Percentiles rank a stretch among this genome's conserved stretches.
Evolutionary conservation across 495 filamentous ascomycete species (phyloP).

Genomic region (Cercophora samala): DNA sequence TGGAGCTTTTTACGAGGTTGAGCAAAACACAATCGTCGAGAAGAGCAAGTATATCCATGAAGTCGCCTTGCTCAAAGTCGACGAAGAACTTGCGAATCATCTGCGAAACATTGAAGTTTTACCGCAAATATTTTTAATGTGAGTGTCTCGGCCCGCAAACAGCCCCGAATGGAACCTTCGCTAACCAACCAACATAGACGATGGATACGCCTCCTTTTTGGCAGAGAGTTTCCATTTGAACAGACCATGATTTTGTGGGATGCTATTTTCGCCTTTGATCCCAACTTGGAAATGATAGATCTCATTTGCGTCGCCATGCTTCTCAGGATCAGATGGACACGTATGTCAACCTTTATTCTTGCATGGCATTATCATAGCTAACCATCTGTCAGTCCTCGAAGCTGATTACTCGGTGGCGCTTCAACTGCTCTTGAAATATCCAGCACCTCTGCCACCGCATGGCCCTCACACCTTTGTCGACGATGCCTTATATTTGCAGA

Average conservation of each 20-base stretch:
- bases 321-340: slow-evolving; percentile 83
- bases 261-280: slow-evolving; percentile 81
- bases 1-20: slow-evolving; percentile 78
- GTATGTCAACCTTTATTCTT: slow-evolving; percentile 49
- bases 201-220: slow-evolving; percentile 92
- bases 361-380: slow-evolving; percentile 11
- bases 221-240: slow-evolving; percentile 87
- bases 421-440: slow-evolving; percentile 78
- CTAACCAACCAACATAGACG: slow-evolving; percentile 53
- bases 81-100: slow-evolving; percentile 78
- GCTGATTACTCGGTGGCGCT: slow-evolving; percentile 83
- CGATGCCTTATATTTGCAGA: slow-evolving; percentile 81
- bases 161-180: too few relatives aligned
- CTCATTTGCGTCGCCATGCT: slow-evolving; percentile 92
- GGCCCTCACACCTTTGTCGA: slow-evolving; percentile 74
- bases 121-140: slow-evolving; percentile 97
- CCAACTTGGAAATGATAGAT: slow-evolving; percentile 77
- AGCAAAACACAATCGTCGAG: slow-evolving; percentile 72
- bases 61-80: slow-evolving; percentile 68
- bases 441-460: slow-evolving; percentile 58
- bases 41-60: slow-evolving; percentile 84
- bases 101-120: slow-evolving; percentile 81
- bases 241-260: slow-evolving; percentile 87
- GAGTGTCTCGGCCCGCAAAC: too few relatives aligned
- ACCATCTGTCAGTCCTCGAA: slow-evolving; percentile 63